Conservation (phyloP, 371 early-diverging fungal species). For the Haplosporangium sp. region DNA sequence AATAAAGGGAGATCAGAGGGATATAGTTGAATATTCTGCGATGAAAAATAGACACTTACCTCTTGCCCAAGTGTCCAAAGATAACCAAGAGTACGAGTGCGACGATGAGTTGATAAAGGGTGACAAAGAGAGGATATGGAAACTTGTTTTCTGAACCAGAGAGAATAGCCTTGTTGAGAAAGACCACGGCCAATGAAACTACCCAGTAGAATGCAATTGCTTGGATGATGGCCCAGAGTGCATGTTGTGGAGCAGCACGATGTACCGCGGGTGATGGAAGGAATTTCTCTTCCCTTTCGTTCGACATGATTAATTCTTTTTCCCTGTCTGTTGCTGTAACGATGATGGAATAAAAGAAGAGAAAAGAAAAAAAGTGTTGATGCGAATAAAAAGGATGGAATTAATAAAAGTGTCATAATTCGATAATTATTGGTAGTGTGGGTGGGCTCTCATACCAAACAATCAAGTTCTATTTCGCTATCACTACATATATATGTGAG, state of each 20-base stretch:
- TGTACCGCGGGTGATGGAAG: slow-evolving; percentile 67
- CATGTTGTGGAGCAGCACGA: slow-evolving; percentile 51
- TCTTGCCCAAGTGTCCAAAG: slow-evolving; percentile 71
- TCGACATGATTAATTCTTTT: slow-evolving; percentile 19
- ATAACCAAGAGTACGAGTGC: slow-evolving; percentile 70
- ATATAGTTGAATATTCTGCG: no score
- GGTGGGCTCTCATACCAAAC: no score
- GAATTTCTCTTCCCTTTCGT: slow-evolving; percentile 60
- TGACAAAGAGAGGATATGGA: slow-evolving; percentile 77
- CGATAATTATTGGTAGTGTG: no score
- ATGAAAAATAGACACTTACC: slow-evolving; percentile 55
- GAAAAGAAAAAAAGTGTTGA: background rate
- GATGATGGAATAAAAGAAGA: background rate
- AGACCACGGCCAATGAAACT: slow-evolving; percentile 79
- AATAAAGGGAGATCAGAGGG: background rate
- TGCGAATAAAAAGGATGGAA: background rate
- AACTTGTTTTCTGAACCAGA: slow-evolving; percentile 71
- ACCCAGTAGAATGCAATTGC: slow-evolving; percentile 78
- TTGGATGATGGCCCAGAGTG: slow-evolving; percentile 62
- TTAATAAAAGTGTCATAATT: background rate
- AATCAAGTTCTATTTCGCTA: no score
- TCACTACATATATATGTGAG: no score
- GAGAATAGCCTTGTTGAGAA: slow-evolving; percentile 80
- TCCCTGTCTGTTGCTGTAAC: background rate
- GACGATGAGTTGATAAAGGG: slow-evolving; percentile 77